These are phyloP conservation scores for Talaromyces sp. DNA, from an alignment of 2,329 filamentous ascomycete species.

Conservation along the genomic window DNA sequence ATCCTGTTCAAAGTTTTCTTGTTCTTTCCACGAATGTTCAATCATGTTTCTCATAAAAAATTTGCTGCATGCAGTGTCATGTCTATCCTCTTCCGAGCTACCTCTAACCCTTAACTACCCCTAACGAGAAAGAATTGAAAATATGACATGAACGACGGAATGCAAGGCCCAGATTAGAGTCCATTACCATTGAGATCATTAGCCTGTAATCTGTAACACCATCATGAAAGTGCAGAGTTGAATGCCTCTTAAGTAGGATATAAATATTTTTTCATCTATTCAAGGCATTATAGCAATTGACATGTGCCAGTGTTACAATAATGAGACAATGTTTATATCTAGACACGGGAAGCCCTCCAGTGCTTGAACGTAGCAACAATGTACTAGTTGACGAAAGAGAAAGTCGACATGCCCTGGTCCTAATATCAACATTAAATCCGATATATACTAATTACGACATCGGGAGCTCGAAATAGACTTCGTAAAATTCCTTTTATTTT, in stretches of 20 bases:
- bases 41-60: slow-evolving; percentile 10
- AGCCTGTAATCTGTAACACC: neutral
- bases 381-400: no score
- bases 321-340: no score
- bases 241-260: neutral
- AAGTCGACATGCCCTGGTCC: neutral
- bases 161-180: neutral
- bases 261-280: neutral
- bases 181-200: neutral
- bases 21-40: slow-evolving; percentile 7
- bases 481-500: neutral
- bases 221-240: neutral
- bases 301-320: no score
- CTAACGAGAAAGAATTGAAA: slow-evolving; percentile 9
- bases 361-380: no score
- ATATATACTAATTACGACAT: neutral
- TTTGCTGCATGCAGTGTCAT: slow-evolving; percentile 10
- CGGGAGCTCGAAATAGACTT: neutral
- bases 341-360: no score
- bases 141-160: slow-evolving; percentile 11
- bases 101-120: neutral
- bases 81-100: slow-evolving; percentile 8
- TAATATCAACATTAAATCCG: neutral
- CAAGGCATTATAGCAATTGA: neutral
- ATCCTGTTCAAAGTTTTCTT: slow-evolving; percentile 5